Conservation (phyloP, 2,329 filamentous ascomycete genomes). For the Alternaria metachromatica region DNA sequence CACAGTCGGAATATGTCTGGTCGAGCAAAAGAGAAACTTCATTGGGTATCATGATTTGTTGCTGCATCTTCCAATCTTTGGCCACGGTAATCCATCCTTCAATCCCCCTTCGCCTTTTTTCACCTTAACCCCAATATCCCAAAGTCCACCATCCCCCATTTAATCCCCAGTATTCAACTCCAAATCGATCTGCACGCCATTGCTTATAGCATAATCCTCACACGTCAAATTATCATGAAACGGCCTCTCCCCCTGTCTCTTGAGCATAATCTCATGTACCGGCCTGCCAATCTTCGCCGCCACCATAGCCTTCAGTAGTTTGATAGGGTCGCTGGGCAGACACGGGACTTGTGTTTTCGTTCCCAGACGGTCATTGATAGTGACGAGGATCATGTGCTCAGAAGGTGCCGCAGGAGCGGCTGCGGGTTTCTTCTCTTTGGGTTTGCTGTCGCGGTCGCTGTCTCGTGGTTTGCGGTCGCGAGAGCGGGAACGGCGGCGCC, state of each 20-base stretch:
- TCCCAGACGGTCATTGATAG: constrained; percentile 92
- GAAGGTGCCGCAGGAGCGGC: constrained; percentile 30
- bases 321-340: constrained; percentile 81
- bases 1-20: background rate
- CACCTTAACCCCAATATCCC: background rate
- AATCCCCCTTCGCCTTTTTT: background rate
- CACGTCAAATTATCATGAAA: constrained; percentile 91
- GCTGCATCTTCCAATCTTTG: background rate
- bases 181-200: constrained; percentile 73
- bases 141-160: background rate
- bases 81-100: background rate
- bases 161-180: constrained; percentile 48
- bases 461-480: background rate
- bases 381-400: constrained; percentile 91
- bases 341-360: constrained; percentile 96
- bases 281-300: constrained; percentile 87
- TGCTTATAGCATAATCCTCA: constrained; percentile 92
- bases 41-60: constrained; percentile 3
- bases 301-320: constrained; percentile 89
- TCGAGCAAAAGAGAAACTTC: background rate
- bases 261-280: constrained; percentile 88
- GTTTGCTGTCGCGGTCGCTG: constrained; percentile 16
- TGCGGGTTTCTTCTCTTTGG: constrained; percentile 18
- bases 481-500: constrained; percentile 3
- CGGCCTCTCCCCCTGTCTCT: constrained; percentile 88